Evolutionary conservation across 441 rosid genomes (phyloP).

Genomic region (Sinapis alba): DNA sequence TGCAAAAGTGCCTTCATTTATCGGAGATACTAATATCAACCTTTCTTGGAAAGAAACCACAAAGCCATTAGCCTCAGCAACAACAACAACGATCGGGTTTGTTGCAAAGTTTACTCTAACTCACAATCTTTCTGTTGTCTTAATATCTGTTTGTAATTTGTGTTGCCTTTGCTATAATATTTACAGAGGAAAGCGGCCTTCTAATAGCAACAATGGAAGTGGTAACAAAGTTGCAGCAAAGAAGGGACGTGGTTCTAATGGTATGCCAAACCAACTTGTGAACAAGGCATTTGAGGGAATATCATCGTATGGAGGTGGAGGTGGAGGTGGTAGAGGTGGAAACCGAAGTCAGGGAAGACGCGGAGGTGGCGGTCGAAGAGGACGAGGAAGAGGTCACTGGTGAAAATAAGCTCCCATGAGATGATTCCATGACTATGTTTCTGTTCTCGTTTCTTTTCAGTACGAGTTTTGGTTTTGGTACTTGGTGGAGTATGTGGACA

Average conservation of each 20-base stretch:
- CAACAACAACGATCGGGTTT: constrained; percentile 43
- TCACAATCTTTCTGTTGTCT: not conserved
- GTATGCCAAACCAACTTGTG: constrained; percentile 78
- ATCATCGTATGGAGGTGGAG: too few relatives aligned
- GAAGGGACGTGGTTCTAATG: constrained; percentile 77
- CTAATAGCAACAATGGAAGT: constrained; percentile 61
- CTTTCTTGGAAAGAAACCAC: constrained; percentile 97
- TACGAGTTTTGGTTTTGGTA: constrained; percentile 8
- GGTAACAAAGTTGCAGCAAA: constrained; percentile 52
- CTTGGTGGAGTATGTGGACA: constrained; percentile 16
- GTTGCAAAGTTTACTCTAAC: constrained; percentile 40
- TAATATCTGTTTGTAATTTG: constrained; percentile 4
- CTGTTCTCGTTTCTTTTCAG: constrained; percentile 4
- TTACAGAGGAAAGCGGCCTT: constrained; percentile 74
- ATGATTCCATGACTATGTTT: not conserved
- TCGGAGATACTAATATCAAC: constrained; percentile 81
- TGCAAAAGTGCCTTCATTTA: constrained; percentile 84
- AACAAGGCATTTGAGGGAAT: constrained; percentile 90
- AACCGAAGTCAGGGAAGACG: constrained; percentile 71
- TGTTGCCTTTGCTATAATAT: not conserved
- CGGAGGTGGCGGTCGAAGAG: constrained; percentile 79
- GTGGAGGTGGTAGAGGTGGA: constrained; percentile 65
- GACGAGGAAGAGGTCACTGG: constrained; percentile 69
- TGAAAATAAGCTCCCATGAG: constrained; percentile 32
- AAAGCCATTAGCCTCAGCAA: constrained; percentile 59